Evolutionary conservation across 306 rosid species (phyloP).

Genomic region (Vicia sativa): DNA sequence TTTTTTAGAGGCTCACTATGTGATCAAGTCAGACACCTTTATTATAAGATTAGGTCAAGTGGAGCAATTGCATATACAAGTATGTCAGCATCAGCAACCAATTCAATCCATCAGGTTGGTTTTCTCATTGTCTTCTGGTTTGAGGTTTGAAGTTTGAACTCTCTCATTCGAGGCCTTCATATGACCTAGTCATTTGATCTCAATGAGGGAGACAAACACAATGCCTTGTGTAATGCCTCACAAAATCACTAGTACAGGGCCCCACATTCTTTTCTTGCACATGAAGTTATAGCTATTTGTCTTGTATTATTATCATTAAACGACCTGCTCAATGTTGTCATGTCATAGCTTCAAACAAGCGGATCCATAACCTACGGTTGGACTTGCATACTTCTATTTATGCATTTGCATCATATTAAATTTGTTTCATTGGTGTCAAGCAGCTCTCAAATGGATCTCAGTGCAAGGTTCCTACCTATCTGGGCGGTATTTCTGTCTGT

Average conservation of each 20-base stretch:
- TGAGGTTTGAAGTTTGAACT: constrained; percentile 23
- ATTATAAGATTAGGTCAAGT: constrained; percentile 68
- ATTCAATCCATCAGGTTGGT: constrained; percentile 65
- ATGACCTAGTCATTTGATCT: constrained; percentile 33
- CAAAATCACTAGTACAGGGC: neutral
- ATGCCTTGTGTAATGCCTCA: constrained; percentile 12
- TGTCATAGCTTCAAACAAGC: constrained; percentile 32
- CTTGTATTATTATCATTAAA: constrained; percentile 26
- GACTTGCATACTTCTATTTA: constrained; percentile 21
- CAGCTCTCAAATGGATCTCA: constrained; percentile 53
- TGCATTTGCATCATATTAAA: constrained; percentile 31
- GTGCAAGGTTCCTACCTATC: constrained; percentile 73
- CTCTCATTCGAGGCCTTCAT: constrained; percentile 23
- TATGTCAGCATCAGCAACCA: constrained; percentile 55
- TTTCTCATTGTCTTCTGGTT: constrained; percentile 30
- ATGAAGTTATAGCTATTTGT: constrained; percentile 9
- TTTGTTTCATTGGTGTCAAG: constrained; percentile 37
- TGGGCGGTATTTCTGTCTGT: constrained; percentile 74
- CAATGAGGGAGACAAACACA: constrained; percentile 17
- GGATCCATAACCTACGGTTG: constrained; percentile 30
- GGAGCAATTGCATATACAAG: constrained; percentile 65
- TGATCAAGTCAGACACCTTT: constrained; percentile 69
- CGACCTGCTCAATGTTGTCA: constrained; percentile 18
- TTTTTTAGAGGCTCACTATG: constrained; percentile 67
- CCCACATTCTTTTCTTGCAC: constrained; percentile 18